Evolutionary conservation across 192 early-diverging fungal genomes (phyloP), one percentile per base, ranked within the genome.

Genomic region (Podila minutissima): DNA sequence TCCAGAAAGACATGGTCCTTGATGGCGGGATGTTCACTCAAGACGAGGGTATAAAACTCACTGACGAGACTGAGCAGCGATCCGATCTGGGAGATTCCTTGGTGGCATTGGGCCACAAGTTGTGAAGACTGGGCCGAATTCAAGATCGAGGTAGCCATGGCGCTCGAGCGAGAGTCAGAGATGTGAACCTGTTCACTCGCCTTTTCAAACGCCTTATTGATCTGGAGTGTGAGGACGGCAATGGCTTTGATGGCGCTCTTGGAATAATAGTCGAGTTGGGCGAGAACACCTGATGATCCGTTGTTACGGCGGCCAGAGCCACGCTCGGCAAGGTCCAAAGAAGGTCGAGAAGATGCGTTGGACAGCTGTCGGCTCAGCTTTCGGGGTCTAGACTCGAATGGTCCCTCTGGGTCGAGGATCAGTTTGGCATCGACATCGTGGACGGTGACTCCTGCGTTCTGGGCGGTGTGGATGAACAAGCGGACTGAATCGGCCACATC

Each of bases 401-500:
- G 71, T 15, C 66, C 62, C 32, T 59, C 53, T 11, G 77, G 64
- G n/a, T 72, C 79, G 15, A 74, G 67, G 50, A 86, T 66, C 29
- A 85, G 79, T 13, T 83, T 79, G 19, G 84, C 82, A 46, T 86
- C 84, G 5, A 84, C 72, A 24, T 82, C 69, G n/a, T 83, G 73
- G 1, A 89, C 73, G 0, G 63, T 15, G 1, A 89, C 75, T 29
- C 65, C 64, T 5, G 72, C 72, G 49, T 67, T 82, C 65, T 87
- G 84, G 28, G 84, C 84, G 4, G 75, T 79, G 13, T 64, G 58
- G n/a, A 81, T 81, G 62, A 98, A 98, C 33, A 89, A 84, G 35
- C 90, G 89, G 7, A 97, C 93, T 12, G 92, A 83, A 17, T 88
- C 79, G 28, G 96, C 83, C 24, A 97, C 91, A 53, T 96, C 96